phyloP scores from a whole-genome alignment of 202 grass and related monocot genomes.

The Setaria italica region DNA sequence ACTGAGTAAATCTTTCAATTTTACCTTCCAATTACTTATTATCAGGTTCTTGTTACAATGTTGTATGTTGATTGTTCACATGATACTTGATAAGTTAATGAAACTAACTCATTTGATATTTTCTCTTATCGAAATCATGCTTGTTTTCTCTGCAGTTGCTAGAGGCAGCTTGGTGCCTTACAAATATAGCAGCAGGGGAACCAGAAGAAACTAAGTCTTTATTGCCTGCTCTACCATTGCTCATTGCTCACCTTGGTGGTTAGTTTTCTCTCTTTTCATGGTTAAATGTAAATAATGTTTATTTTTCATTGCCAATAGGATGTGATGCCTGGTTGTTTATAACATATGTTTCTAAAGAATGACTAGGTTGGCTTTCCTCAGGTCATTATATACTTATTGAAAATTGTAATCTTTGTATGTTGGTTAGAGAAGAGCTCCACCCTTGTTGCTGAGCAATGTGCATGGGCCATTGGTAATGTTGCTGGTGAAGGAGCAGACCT shows the following conservation, averaged over 20 bases:
- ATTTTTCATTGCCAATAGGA: neutral
- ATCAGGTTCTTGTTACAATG: slow-evolving; percentile 20
- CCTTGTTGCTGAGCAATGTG: slow-evolving; percentile 83
- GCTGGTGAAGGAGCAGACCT: slow-evolving; percentile 90
- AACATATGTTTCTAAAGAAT: slow-evolving; percentile 1
- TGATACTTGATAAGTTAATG: slow-evolving; percentile 6
- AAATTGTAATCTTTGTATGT: slow-evolving; percentile 44
- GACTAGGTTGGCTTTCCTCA: slow-evolving; percentile 15
- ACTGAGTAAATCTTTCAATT: slow-evolving; percentile 5
- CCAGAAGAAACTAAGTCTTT: slow-evolving; percentile 88
- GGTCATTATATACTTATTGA: slow-evolving; percentile 29
- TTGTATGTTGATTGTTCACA: neutral
- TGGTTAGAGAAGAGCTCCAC: slow-evolving; percentile 84
- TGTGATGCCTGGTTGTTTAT: slow-evolving; percentile 2
- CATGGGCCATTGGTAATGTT: slow-evolving; percentile 97
- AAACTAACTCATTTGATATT: slow-evolving; percentile 6
- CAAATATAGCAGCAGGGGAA: slow-evolving; percentile 92
- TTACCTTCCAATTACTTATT: neutral
- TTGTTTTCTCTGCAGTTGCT: slow-evolving; percentile 72
- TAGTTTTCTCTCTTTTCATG: slow-evolving; percentile 51
- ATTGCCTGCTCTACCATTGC: slow-evolving; percentile 86
- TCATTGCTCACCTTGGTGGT: slow-evolving; percentile 98
- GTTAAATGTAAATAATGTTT: slow-evolving; percentile 29
- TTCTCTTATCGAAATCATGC: slow-evolving; percentile 36
- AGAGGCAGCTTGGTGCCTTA: slow-evolving; percentile 97